These are phyloP conservation scores for Schizosaccharomyces japonicus DNA, from an alignment of 805 yeast genomes.

Conservation along the genomic window DNA sequence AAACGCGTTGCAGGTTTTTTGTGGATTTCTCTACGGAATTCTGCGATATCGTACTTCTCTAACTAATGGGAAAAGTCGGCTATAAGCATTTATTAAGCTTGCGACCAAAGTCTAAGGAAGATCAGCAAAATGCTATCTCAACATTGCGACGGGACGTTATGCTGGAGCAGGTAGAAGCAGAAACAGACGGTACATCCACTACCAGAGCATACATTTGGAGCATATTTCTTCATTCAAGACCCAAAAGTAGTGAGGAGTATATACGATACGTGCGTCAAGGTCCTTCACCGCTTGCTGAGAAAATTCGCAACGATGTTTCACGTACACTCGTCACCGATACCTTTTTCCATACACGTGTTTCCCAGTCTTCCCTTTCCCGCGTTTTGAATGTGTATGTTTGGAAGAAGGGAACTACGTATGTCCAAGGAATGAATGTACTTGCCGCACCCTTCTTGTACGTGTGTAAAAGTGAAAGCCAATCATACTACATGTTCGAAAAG, in stretches of 20 bases:
- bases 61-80: no score
- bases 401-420: conserved; percentile 23
- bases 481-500: conserved; percentile 44
- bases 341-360: conserved; percentile 36
- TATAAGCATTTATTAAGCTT: neutral
- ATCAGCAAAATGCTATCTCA: neutral
- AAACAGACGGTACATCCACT: neutral
- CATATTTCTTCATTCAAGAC: conserved; percentile 40
- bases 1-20: no score
- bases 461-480: conserved; percentile 63
- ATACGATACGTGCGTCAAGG: conserved; percentile 29
- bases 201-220: conserved; percentile 55
- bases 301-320: conserved; percentile 67
- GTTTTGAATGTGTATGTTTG: conserved; percentile 49
- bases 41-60: no score
- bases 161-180: neutral
- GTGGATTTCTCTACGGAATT: no score
- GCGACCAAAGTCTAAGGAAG: neutral
- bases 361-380: conserved; percentile 45
- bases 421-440: conserved; percentile 79
- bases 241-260: conserved; percentile 32
- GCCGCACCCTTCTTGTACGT: conserved; percentile 64
- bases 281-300: conserved; percentile 34
- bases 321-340: conserved; percentile 60
- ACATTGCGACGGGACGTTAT: neutral